Conservation (phyloP, 108 stramenopile genomes). For the Pseudonitzschia pungens region DNA sequence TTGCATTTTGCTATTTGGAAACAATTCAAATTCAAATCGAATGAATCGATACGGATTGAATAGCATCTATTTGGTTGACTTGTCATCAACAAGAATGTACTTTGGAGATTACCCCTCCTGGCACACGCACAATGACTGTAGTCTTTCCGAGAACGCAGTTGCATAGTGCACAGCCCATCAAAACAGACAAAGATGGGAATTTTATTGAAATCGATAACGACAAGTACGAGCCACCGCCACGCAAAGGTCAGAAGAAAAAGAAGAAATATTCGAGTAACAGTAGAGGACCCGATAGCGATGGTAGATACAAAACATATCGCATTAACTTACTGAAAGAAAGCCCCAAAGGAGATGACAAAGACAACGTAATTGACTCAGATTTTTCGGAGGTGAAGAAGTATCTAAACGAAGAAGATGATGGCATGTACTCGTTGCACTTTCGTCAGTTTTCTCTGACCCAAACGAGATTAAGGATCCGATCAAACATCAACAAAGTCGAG, state of each 20-base stretch:
- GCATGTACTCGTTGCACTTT: conserved; percentile 44
- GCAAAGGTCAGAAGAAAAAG: conserved; percentile 41
- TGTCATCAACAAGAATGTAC: conserved; percentile 48
- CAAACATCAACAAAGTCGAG: conserved; percentile 61
- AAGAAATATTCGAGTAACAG: conserved; percentile 27
- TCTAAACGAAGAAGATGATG: conserved; percentile 13
- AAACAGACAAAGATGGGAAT: conserved; percentile 44
- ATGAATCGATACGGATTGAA: neutral
- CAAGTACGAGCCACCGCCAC: conserved; percentile 33
- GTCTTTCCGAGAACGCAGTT: conserved; percentile 59
- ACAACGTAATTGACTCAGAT: conserved; percentile 20
- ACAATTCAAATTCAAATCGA: neutral
- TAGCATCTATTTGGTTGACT: conserved; percentile 57
- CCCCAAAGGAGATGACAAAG: conserved; percentile 9
- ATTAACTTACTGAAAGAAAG: conserved; percentile 35
- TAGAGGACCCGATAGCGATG: conserved; percentile 66
- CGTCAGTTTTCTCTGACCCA: conserved; percentile 66
- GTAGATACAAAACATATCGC: conserved; percentile 58
- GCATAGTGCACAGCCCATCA: conserved; percentile 54
- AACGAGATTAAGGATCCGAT: conserved; percentile 55
- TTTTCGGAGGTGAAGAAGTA: conserved; percentile 12
- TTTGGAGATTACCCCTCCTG: conserved; percentile 41
- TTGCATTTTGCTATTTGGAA: neutral
- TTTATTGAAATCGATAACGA: conserved; percentile 34
- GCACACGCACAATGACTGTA: conserved; percentile 19